A percentile compares a stretch with the other conserved stretches of the same genome.
These are phyloP conservation scores for Mortierella sp. DNA, from an alignment of 371 early-diverging fungal species.

Conservation along the genomic window DNA sequence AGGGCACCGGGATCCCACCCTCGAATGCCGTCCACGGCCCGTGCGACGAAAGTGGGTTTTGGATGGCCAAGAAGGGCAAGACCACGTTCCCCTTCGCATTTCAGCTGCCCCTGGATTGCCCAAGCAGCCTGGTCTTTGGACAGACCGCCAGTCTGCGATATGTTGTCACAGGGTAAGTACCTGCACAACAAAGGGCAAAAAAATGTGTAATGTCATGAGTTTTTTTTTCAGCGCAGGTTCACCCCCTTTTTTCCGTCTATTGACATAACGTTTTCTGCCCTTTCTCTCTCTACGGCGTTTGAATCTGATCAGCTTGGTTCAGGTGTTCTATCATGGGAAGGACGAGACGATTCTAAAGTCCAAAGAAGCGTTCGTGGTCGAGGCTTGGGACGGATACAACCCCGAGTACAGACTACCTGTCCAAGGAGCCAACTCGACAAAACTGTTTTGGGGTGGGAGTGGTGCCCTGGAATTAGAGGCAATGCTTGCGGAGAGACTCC, in stretches of 20 bases:
- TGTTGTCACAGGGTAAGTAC: slow-evolving; percentile 67
- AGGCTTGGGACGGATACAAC: slow-evolving; percentile 63
- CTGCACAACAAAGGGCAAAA: not conserved
- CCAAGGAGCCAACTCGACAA: slow-evolving; percentile 58
- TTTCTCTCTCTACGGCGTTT: not conserved
- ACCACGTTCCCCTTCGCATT: slow-evolving; percentile 75
- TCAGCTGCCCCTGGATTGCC: slow-evolving; percentile 65
- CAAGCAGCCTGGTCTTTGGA: slow-evolving; percentile 66
- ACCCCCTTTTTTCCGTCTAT: not conserved
- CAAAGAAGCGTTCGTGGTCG: slow-evolving; percentile 69
- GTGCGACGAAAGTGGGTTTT: slow-evolving; percentile 60
- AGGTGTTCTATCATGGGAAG: slow-evolving; percentile 60
- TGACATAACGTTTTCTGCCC: slow-evolving; percentile 12
- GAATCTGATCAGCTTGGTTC: slow-evolving; percentile 58
- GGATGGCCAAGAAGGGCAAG: slow-evolving; percentile 71
- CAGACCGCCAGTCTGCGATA: slow-evolving; percentile 65
- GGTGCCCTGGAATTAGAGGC: slow-evolving; percentile 64
- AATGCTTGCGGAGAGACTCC: slow-evolving; percentile 56
- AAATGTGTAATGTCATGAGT: slow-evolving; percentile 18
- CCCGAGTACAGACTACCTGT: slow-evolving; percentile 53
- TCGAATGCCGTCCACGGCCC: slow-evolving; percentile 69
- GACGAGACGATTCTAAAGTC: slow-evolving; percentile 64
- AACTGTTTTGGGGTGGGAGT: slow-evolving; percentile 63
- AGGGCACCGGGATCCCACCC: slow-evolving; percentile 66
- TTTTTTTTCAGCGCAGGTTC: not conserved